Base-by-base conservation (phyloP, 1,284 basidiomycete genomes). In the Ustilago lituana region DNA sequence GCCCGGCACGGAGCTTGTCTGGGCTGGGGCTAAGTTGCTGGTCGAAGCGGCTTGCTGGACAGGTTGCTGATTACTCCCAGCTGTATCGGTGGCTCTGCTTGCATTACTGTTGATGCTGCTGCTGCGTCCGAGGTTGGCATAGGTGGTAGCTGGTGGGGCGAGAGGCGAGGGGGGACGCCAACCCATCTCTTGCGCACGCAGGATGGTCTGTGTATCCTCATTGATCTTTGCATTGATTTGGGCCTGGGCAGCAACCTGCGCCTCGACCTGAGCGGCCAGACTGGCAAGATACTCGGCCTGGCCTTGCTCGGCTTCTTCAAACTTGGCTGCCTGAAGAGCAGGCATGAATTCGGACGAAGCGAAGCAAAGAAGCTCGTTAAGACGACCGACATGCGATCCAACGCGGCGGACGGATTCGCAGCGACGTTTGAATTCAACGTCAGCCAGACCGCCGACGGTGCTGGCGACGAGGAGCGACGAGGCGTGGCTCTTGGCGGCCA, bases 281-380 rank as follows among this genome's bases (percentile, higher is more conserved):
- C 55, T 41, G 10, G 68, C 74, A 5, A 77, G 50, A 24, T 59
- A 67, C 36, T 63, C 58, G 9, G 73, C 74, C 23, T 61, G 58
- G 7, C 74, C 77, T 15, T 62, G 35, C 33, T 75, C 73, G 11
- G 63, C 69, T 24, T 80, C 61, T 27, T 67, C 54, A 26, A 78
- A 50, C 15, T 76, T 70, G 31, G 74, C 32, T 3, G 74, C 67
- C 32, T 78, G 76, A 11, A 72, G 59, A 14, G 66, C 55, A 6
- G 79, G 79, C 77, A 82, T 79, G 22, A 66, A 74, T 36, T 77
- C 77, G 44, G 57, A 64, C 24, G 60, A 59, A 12, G 74, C 68
- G 54, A 79, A 77, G 58, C 75, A 77, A 20, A 77, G 64, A 23
- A 72, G 70, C 41, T 73, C 53, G 44, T 74, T 76, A 47, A 79